phyloP scores from a whole-genome alignment of 441 rosid species.

The Jatropha podagrica region DNA sequence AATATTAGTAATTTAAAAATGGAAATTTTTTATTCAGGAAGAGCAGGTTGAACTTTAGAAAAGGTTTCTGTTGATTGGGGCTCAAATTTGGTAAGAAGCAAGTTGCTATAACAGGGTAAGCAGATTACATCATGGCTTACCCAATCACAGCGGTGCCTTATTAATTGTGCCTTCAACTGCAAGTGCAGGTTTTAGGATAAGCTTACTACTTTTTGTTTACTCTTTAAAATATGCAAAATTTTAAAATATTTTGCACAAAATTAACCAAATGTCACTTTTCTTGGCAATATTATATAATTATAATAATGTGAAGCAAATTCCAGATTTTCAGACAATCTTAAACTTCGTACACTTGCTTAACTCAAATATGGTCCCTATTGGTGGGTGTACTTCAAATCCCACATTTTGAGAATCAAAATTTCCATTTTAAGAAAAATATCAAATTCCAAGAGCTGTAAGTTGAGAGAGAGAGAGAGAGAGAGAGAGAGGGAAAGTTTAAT shows the following conservation, averaged over 20 bases:
- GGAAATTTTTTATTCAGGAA: neutral
- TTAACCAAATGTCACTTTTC: neutral
- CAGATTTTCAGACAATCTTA: no score
- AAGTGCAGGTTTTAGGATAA: neutral
- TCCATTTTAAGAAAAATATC: neutral
- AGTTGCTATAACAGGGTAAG: conserved; percentile 15
- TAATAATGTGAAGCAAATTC: no score
- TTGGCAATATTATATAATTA: neutral
- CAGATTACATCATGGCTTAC: no score
- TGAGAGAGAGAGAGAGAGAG: neutral
- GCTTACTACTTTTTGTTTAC: neutral
- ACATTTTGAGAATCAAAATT: neutral
- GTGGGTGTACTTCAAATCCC: neutral
- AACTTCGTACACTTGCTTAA: no score
- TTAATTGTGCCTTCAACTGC: conserved; percentile 3
- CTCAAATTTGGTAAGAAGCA: neutral
- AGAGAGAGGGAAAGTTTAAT: neutral
- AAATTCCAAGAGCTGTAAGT: neutral
- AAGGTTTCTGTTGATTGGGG: neutral
- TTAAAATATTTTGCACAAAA: no score
- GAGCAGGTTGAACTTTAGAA: neutral
- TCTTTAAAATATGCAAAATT: no score
- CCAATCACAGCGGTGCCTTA: conserved; percentile 19
- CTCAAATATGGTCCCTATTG: no score
- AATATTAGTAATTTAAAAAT: no score